Evolutionary conservation across 176 grass and related monocot species (phyloP), one percentile per base, ranked within the genome.

Genomic region (Carex littledalei): DNA sequence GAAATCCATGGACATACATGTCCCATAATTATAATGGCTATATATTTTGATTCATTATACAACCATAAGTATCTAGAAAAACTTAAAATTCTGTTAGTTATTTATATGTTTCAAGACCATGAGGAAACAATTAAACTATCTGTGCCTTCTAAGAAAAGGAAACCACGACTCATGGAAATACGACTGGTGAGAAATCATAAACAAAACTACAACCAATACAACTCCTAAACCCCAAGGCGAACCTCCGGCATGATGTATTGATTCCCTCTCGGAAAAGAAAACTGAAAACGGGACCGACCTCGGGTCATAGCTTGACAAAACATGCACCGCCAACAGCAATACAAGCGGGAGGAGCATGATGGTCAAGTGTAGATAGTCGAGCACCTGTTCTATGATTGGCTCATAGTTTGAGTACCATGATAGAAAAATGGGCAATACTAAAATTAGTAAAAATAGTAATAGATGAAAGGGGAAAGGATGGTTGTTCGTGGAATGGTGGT

Each of bases 161-260:
- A 91, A 78, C 63, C 78, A 87, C 16, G 73, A 79, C 29, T 86
- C 76, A 31, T 72, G 83, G 29, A 70, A 89, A 69, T 37, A 89
- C 16, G 85, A 90, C 81, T 85, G 83, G 62, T 84, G 63, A 65
- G 83, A 88, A 77, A 88, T 75, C 87, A 91, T 76, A 80, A 86
- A 83, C 52, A 86, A 6, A 64, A 89, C 64, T 21, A 89, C 24
- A 13, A 89, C 29, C 29, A 83, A 57, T 8, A 82, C 16, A 65
- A 83, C 54, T 43, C 55, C 35, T 59, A 88, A 72, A 52, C 80
- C 86, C 86, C 79, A 88, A 11, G 86, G 67, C 1, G 86, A 84
- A 29, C 80, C 84, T n/a, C 68, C 68, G 14, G 34, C 78, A 20
- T 35, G 49, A 78, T 81, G 83, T 69, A 85, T 85, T 45, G 59